phyloP scores from a whole-genome alignment of 495 filamentous ascomycete genomes.

The Xylaria castorea region DNA sequence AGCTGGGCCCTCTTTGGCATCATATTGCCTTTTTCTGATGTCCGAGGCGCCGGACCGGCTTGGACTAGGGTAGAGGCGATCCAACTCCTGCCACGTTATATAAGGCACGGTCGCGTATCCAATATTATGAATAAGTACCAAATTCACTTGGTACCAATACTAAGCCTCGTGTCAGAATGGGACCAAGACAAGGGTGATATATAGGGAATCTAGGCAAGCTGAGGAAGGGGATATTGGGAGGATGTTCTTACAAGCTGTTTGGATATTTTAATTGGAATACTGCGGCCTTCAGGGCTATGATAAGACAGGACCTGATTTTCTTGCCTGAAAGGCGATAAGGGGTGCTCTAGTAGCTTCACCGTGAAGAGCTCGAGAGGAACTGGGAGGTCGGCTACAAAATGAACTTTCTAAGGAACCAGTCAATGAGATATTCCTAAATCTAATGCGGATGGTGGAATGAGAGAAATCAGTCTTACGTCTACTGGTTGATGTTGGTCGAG shows the following conservation, averaged over 20 bases:
- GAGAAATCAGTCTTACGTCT: constrained; percentile 30
- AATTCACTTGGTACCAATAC: neutral
- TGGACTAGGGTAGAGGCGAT: neutral
- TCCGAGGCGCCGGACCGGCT: neutral
- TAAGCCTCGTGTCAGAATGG: neutral
- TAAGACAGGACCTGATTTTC: constrained; percentile 31
- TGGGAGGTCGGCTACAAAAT: constrained; percentile 37
- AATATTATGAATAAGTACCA: neutral
- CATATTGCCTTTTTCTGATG: neutral
- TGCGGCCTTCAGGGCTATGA: constrained; percentile 26
- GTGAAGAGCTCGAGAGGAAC: constrained; percentile 31
- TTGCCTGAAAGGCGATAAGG: constrained; percentile 34
- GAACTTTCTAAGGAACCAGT: constrained; percentile 30
- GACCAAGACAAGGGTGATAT: neutral
- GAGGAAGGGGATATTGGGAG: neutral
- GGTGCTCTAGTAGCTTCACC: constrained; percentile 33
- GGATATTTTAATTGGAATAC: constrained; percentile 32
- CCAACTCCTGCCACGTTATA: neutral
- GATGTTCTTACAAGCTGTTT: constrained; percentile 32
- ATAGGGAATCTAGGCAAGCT: neutral
- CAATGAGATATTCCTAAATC: neutral
- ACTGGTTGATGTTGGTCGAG: constrained; percentile 36
- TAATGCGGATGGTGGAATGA: constrained; percentile 8
- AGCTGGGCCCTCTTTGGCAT: neutral
- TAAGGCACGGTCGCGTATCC: neutral